Base-by-base conservation (phyloP, 1,139 yeast species). In the Diutina catenulata region DNA sequence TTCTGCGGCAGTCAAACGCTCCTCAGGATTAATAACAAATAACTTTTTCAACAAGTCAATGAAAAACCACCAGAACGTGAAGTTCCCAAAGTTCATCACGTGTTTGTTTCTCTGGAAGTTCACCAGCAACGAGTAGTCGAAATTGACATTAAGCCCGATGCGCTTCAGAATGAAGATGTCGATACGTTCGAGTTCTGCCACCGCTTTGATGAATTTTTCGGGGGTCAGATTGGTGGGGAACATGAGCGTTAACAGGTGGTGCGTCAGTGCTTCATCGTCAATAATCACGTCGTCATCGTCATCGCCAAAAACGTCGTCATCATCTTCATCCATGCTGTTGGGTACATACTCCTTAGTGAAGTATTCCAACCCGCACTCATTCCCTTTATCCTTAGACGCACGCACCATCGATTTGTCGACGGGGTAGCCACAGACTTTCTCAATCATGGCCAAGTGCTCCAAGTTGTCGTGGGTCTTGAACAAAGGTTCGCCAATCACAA, bases 361-460 rank as follows among this genome's bases (percentile, higher is more conserved):
- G 48, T 50, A 64, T 40, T 60, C 59, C 28, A 63, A 41, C 4
- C 71, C 72, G 47, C 70, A 64, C 43, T 66, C 70, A 43, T 65
- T 64, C 32, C 60, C 62, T 36, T 56, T 55, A 16, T 51, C 49
- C 41, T 65, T 64, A 45, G 64, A 62, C 21, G 45, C 38, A 36
- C 53, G 52, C 11, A 67, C 64, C 61, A 67, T 59, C 18, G 51
- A 47, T 43, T 58, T 60, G 43, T 65, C 69, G 26, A 68, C 61
- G 19, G 44, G 48, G 36, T 60, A 56, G 16, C 76, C 76, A 32
- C 78, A 62, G 14, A 88, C 74, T 46, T 76, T 77, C 56, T 91
- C 93, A 82, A 93, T 91, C 80, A 93, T 78, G 13, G 95, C 95
- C 54, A 93, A 66, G 59, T 93, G 98, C 56, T 91, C 97, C 42